Conservation (phyloP, 768 basidiomycete species). For the Cystofilobasidium bisporidii region DNA sequence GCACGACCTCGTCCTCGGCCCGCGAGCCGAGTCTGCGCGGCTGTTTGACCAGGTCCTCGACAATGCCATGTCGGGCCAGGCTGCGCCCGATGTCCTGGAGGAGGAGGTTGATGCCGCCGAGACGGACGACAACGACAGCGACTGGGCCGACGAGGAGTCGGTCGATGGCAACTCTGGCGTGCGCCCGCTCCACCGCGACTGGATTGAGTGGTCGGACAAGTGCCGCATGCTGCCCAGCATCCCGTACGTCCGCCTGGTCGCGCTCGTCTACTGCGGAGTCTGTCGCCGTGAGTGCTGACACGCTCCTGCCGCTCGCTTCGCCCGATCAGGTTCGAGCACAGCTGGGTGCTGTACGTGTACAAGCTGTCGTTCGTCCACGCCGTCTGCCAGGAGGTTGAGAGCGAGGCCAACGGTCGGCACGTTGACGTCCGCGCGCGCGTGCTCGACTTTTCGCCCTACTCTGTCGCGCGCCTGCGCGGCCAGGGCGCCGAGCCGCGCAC, state of each 20-base stretch:
- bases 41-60: neutral
- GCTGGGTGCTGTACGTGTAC: constrained; percentile 25
- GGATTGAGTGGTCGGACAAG: constrained; percentile 19
- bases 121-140: neutral
- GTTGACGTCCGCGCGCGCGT: constrained; percentile 18
- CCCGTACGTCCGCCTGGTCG: constrained; percentile 8
- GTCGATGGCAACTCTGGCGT: constrained; percentile 3
- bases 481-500: neutral
- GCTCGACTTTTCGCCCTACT: constrained; percentile 28
- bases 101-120: neutral
- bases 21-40: neutral
- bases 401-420: neutral
- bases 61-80: neutral
- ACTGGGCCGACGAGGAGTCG: constrained; percentile 1
- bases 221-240: constrained; percentile 11
- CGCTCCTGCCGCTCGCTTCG: neutral
- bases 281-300: no score
- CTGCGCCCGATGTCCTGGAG: neutral
- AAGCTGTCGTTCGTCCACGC: constrained; percentile 23
- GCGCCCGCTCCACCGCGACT: constrained; percentile 10
- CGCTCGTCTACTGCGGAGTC: no score
- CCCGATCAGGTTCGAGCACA: constrained; percentile 7
- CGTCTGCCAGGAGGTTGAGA: neutral
- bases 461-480: neutral
- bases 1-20: neutral